A percentile compares a stretch with the other conserved stretches of the same genome.
phyloP scores from a whole-genome alignment of 2,329 filamentous ascomycete species.

The Scolecobasidium constrictum region DNA sequence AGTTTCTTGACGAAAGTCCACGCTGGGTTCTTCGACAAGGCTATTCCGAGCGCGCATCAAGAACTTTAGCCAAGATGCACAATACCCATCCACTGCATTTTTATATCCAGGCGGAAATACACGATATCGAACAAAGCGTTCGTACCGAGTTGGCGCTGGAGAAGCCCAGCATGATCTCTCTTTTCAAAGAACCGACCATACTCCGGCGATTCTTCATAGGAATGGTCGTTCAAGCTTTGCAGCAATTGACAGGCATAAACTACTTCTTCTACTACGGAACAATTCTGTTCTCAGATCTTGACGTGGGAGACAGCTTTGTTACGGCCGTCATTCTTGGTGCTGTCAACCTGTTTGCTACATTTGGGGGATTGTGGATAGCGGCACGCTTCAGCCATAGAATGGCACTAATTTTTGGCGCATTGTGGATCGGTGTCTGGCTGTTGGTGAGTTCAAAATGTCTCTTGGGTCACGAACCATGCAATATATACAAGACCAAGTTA shows the following conservation, averaged over 20 bases:
- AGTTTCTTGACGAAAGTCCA: constrained; percentile 67
- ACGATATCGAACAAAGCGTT: constrained; percentile 55
- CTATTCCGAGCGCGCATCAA: constrained; percentile 52
- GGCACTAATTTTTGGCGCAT: constrained; percentile 31
- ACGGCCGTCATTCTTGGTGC: constrained; percentile 36
- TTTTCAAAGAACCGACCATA: constrained; percentile 50
- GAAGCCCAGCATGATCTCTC: constrained; percentile 26
- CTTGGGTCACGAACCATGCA: too few relatives aligned
- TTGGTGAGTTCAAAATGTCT: constrained; percentile 29
- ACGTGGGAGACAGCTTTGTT: constrained; percentile 31
- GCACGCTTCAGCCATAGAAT: constrained; percentile 33
- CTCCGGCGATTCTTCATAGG: constrained; percentile 33
- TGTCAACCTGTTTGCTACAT: constrained; percentile 37
- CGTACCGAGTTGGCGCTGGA: constrained; percentile 57
- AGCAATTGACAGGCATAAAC: constrained; percentile 59
- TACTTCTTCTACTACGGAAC: constrained; percentile 51
- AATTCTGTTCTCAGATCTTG: constrained; percentile 36
- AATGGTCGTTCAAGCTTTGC: constrained; percentile 51
- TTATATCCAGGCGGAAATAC: constrained; percentile 48
- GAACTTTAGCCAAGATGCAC: constrained; percentile 49
- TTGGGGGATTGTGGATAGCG: constrained; percentile 33
- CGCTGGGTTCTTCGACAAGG: constrained; percentile 59
- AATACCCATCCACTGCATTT: constrained; percentile 47
- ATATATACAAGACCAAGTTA: too few relatives aligned
- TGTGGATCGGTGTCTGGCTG: constrained; percentile 48